Conservation (phyloP, 2,329 filamentous ascomycete species). For the Phyllosticta citribraziliensis region DNA sequence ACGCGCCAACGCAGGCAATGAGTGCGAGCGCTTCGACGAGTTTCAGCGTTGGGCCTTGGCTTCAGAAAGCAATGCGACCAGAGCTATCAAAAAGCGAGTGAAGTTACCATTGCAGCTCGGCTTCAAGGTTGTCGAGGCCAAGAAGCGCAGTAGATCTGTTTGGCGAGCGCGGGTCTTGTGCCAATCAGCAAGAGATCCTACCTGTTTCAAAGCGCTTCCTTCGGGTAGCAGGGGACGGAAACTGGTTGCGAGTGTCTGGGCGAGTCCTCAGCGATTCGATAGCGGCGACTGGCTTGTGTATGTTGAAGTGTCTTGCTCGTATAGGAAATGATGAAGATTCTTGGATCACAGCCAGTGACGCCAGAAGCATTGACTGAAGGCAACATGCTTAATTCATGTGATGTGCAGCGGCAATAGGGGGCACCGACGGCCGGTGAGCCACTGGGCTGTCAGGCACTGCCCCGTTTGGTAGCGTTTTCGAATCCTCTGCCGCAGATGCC, state of each 20-base stretch:
- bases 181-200: neutral
- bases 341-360: neutral
- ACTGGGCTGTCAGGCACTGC: neutral
- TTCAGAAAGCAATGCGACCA: neutral
- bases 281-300: neutral
- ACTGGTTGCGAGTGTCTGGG: no score
- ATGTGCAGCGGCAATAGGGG: neutral
- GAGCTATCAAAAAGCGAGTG: neutral
- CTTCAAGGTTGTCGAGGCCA: neutral
- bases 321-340: neutral
- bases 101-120: neutral
- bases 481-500: neutral
- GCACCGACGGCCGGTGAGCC: neutral
- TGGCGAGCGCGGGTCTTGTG: neutral
- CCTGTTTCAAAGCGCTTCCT: neutral
- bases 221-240: neutral
- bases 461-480: neutral
- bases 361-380: neutral
- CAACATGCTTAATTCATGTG: neutral
- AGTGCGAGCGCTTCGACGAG: neutral
- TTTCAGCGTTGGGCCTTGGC: neutral
- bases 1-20: neutral
- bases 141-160: neutral
- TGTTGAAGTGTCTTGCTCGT: neutral
- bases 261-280: neutral